phyloP scores from a whole-genome alignment of 2,329 filamentous ascomycete species.

The Hirsutella thompsonii region DNA sequence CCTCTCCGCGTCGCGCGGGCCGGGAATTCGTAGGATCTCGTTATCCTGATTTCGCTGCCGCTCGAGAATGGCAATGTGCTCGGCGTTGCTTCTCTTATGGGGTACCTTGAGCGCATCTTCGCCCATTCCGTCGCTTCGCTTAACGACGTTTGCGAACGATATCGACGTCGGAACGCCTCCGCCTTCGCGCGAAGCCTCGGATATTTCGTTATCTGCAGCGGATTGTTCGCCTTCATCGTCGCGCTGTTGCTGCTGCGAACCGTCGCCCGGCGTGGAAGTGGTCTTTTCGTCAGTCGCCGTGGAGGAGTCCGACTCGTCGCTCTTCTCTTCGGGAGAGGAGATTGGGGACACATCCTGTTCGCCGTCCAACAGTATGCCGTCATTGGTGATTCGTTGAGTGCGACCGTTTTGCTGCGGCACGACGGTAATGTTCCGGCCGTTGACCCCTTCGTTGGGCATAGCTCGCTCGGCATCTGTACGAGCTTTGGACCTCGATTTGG shows the following conservation, averaged over 20 bases:
- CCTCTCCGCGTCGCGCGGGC: slow-evolving; percentile 78
- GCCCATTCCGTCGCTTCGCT: slow-evolving; percentile 41
- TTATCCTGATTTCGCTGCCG: slow-evolving; percentile 68
- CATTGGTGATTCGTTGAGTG: slow-evolving; percentile 45
- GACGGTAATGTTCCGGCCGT: slow-evolving; percentile 52
- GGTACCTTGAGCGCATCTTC: slow-evolving; percentile 32
- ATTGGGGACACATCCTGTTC: slow-evolving; percentile 18
- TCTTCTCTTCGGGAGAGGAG: slow-evolving; percentile 7
- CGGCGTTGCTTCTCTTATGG: slow-evolving; percentile 48
- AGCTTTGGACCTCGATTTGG: slow-evolving; percentile 44
- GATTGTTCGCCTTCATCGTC: not conserved
- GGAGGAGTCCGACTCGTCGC: slow-evolving; percentile 25
- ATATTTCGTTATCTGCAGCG: not conserved
- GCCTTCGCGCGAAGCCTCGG: not conserved
- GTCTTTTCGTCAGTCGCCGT: slow-evolving; percentile 15
- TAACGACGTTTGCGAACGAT: slow-evolving; percentile 56
- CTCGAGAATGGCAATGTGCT: slow-evolving; percentile 80
- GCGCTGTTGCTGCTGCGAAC: slow-evolving; percentile 2
- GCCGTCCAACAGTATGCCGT: slow-evolving; percentile 38
- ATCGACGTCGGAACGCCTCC: slow-evolving; percentile 27
- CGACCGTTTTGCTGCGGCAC: slow-evolving; percentile 45
- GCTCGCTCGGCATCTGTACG: slow-evolving; percentile 23
- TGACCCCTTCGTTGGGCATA: slow-evolving; percentile 49
- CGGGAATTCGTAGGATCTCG: slow-evolving; percentile 74
- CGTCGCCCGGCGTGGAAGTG: slow-evolving; percentile 2